Evolutionary conservation across 129 eudicot genomes (phyloP).

Genomic region (Silybum marianum): DNA sequence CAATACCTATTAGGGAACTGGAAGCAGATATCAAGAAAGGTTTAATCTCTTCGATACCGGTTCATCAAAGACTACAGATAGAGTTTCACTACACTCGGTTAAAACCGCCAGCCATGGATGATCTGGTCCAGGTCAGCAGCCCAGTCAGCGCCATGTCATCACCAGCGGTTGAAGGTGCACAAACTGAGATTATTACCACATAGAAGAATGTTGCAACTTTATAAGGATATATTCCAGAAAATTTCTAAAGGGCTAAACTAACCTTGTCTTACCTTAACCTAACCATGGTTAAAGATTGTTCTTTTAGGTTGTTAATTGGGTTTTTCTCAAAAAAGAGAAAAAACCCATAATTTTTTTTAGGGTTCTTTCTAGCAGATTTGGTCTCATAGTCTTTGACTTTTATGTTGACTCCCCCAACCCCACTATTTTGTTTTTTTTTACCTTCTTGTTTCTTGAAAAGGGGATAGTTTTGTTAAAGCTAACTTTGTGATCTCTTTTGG

Average conservation of each 20-base stretch:
- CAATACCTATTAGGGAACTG: constrained; percentile 74
- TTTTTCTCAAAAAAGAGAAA: constrained; percentile 16
- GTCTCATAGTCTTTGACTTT: constrained; percentile 25
- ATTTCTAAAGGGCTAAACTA: constrained; percentile 3
- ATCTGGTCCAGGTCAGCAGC: constrained; percentile 4
- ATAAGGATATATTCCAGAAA: not conserved
- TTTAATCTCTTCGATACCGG: constrained; percentile 50
- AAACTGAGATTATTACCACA: constrained; percentile 6
- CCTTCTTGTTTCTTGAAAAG: constrained; percentile 15
- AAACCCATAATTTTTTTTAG: constrained; percentile 15
- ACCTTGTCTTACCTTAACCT: constrained; percentile 17
- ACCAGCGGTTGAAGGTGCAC: constrained; percentile 2
- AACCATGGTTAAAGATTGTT: constrained; percentile 24
- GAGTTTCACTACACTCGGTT: constrained; percentile 68
- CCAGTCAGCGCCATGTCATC: constrained; percentile 16
- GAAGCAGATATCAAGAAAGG: constrained; percentile 71
- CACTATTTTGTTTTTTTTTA: constrained; percentile 2
- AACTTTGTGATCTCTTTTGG: constrained; percentile 26
- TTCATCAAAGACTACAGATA: constrained; percentile 68
- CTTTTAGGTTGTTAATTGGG: constrained; percentile 12
- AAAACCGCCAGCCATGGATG: constrained; percentile 20
- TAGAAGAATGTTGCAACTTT: constrained; percentile 20
- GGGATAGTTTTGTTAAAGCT: constrained; percentile 13
- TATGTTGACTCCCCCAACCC: constrained; percentile 24
- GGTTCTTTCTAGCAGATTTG: constrained; percentile 1